phyloP scores from a whole-genome alignment of 1,284 basidiomycete genomes.

The Rhodofomes roseus region DNA sequence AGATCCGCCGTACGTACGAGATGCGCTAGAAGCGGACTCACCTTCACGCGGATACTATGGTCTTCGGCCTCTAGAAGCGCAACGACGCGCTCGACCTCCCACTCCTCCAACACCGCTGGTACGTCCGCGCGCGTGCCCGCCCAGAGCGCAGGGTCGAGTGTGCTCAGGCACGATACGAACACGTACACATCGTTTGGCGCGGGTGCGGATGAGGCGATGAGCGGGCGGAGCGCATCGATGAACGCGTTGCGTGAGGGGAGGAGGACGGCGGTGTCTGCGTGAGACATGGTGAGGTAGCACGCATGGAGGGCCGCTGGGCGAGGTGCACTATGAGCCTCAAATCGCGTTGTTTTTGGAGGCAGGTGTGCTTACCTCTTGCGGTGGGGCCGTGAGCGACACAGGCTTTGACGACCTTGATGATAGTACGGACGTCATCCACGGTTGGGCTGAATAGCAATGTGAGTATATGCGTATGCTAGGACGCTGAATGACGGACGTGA shows the following conservation, averaged over 20 bases:
- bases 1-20: neutral
- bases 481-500: slow-evolving; percentile 10
- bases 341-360: too few relatives aligned
- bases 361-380: neutral
- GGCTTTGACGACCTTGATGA: slow-evolving; percentile 40
- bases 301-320: slow-evolving; percentile 24
- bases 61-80: slow-evolving; percentile 59
- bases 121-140: slow-evolving; percentile 52
- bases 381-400: slow-evolving; percentile 3
- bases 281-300: slow-evolving; percentile 46
- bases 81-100: slow-evolving; percentile 71
- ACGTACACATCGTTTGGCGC: slow-evolving; percentile 59
- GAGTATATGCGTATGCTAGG: neutral
- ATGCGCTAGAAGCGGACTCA: slow-evolving; percentile 19
- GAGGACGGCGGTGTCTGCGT: slow-evolving; percentile 29
- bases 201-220: slow-evolving; percentile 50
- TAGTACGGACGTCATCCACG: slow-evolving; percentile 29
- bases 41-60: slow-evolving; percentile 53
- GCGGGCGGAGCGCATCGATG: slow-evolving; percentile 46
- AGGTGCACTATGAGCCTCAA: neutral
- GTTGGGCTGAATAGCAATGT: slow-evolving; percentile 15
- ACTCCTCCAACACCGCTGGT: slow-evolving; percentile 52
- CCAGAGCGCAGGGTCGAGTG: slow-evolving; percentile 57
- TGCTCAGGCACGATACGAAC: slow-evolving; percentile 60
- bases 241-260: slow-evolving; percentile 26